Conservation (phyloP, 2,329 filamentous ascomycete genomes). For the Neocatenulostroma microsporum region DNA sequence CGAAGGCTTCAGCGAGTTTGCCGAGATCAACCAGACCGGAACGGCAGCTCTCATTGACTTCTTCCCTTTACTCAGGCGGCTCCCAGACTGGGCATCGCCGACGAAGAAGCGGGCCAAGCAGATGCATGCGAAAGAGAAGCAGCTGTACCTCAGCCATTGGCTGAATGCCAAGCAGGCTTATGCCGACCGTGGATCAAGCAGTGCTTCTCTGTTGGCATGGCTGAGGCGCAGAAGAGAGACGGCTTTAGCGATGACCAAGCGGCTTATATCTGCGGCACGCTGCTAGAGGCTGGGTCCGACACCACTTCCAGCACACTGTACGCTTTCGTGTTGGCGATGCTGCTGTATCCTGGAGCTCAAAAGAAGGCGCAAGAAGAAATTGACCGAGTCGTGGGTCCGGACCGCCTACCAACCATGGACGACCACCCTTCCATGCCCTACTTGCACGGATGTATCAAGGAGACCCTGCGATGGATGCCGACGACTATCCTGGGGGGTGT, state of each 20-base stretch:
- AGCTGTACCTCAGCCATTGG: slow-evolving; percentile 19
- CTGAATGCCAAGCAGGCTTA: slow-evolving; percentile 16
- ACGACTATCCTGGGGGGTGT: slow-evolving; percentile 23
- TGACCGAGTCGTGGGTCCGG: slow-evolving; percentile 34
- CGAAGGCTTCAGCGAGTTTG: slow-evolving; percentile 37
- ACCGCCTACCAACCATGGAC: slow-evolving; percentile 40
- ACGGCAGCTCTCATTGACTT: slow-evolving; percentile 40
- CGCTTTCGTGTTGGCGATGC: slow-evolving; percentile 24
- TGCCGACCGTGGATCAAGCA: slow-evolving; percentile 15
- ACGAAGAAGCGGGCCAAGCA: slow-evolving; percentile 15
- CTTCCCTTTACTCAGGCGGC: slow-evolving; percentile 38
- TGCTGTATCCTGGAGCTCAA: slow-evolving; percentile 18
- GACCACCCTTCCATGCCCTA: slow-evolving; percentile 21
- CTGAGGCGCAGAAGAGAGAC: slow-evolving; percentile 19
- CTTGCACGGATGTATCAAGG: slow-evolving; percentile 27
- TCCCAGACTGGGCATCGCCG: slow-evolving; percentile 35
- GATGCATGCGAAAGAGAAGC: slow-evolving; percentile 16
- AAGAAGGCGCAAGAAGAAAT: slow-evolving; percentile 11
- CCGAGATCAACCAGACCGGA: slow-evolving; percentile 35
- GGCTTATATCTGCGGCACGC: slow-evolving; percentile 28
- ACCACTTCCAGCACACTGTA: slow-evolving; percentile 27
- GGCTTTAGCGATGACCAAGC: slow-evolving; percentile 18
- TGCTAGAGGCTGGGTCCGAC: slow-evolving; percentile 27
- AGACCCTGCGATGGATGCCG: slow-evolving; percentile 30
- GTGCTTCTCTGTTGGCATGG: slow-evolving; percentile 21